Base-by-base conservation (phyloP, 139 green algal species). In the Micromonas commoda region DNA sequence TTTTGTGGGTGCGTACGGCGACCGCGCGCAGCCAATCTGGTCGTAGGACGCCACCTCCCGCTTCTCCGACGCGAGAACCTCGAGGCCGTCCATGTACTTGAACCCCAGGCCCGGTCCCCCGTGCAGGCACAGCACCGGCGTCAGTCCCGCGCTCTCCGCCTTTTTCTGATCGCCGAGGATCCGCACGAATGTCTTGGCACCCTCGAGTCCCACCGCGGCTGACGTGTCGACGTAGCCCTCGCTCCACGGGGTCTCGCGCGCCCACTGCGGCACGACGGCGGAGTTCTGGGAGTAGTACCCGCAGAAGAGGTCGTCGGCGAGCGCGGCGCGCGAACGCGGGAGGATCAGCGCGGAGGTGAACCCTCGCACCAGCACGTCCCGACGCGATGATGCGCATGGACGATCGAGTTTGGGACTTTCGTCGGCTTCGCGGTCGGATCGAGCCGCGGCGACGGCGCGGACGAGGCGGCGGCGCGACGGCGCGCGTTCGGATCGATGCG, bases 171-270 rank as follows among this genome's bases (percentile, higher is more conserved):
- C 24, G 26, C 64, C 64, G 61, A 71, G 26, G 4, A 32, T 29
- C 3, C 64, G 64, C 24, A 71, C n/a, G 29, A 71, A 71, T 29
- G 28, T 39, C 64, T 57, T 57, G 9, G 45, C 45, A 16, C 16
- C 45, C 45, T 4, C n/a, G 64, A 23, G 6, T 4, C 3, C 26
- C 45, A 16, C 16, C 45, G 45, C 45, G 45, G 9, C 16, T 9
- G 45, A 57, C 9, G 16, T 16, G 64, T 71, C 64, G 29, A 71
- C 64, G 64, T 29, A 71, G 26, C 64, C 64, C 29, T 71, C 64
- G 64, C 33, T 71, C 64, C 64, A 71, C 29, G 64, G 64, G 28
- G 64, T 71, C 13, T 71, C 16, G 29, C 38, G 45, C 64, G 64
- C 64, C 26, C 33, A 71, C 64, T 39, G n/a, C 64, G 64, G 64